Base-by-base conservation (phyloP, 2,329 filamentous ascomycete genomes). In the Calonectria leucothoes region DNA sequence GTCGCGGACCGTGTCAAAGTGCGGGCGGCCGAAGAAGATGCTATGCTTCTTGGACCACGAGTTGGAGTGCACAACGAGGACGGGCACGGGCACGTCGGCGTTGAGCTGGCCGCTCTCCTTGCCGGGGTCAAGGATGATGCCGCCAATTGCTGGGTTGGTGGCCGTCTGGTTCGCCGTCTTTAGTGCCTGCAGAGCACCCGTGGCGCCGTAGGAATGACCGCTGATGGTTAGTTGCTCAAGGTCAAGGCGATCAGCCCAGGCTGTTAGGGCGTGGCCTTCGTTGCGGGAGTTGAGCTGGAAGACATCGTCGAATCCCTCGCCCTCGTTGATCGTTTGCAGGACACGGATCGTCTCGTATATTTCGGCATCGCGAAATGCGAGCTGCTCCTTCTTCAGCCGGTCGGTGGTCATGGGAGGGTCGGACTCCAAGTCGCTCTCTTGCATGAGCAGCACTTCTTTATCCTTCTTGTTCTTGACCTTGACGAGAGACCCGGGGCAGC, bases 131-230 rank as follows among this genome's bases (percentile, higher is more conserved):
- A 94, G 86, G 64, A 91, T 87, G 73, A 94, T 88, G 25, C 87
- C 92, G 4, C 89, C 91, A 1, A 87, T 85, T 74, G 92, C 88
- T 0, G 69, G 79, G 77, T 72, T 85, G 70, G 59, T 74, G 85
- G 10, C 85, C 6, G 75, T 76, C 3, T 74, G 74, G 48, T 80
- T 76, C 29, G 79, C 88, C 42, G 84, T 85, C 66, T 88, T 88
- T n/a, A 93, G 85, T 4, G 90, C 88, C 72, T 92, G 91, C 25
- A 93, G 84, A 0, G 90, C 91, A 3, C 90, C 88, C 0, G 92
- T 93, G 2, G 91, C 92, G 63, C 92, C 92, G 82, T 92, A 93
- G 0, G 91, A 93, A 80, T 94, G 92, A 0, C 92, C 92, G 4
- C 86, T 89, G 11, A 93, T 86, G 57, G 90, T 87, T 76, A 92